Evolutionary conservation across 106 monocot genomes (phyloP), one percentile per base, ranked within the genome.

Genomic region (Dioscorea zingiberensis): DNA sequence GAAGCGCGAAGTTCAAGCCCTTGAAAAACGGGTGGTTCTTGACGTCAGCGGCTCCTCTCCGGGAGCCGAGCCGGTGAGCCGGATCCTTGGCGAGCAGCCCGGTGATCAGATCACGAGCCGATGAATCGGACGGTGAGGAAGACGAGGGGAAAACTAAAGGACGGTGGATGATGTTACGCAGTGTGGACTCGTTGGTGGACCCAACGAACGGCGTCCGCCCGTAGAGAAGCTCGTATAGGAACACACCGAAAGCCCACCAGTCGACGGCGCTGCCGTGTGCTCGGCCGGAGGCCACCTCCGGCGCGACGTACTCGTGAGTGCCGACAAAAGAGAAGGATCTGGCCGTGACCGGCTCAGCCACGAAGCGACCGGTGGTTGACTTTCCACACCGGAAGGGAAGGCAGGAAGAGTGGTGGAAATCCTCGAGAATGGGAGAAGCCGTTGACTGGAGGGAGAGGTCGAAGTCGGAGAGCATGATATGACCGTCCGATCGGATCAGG

Each of bases 401-500:
- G 65, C 25, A 3, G 87, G 87, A 6, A 87, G 64, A 62, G 78
- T 78, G 16, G 75, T 51, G 4, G 54, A 68, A n/a, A n/a, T n/a
- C n/a, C 1, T 25, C 51, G 30, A 89, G 23, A n/a, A 65, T 60
- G 10, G 87, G 84, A 38, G 60, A 63, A 47, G 86, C 61, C 6
- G 70, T 74, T 54, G 85, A 82, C 54, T 81, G 69, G 51, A 95
- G 84, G 64, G 91, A 87, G 59, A 91, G 94, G 67, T 95, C 94
- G 80, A 95, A 95, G 74, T 95, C 94, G 57, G 94, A 85, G 55
- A 95, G 91, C 94, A 95, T 91, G 70, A 95, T 85, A 78, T 95
- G 91, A 15, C 94, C 94, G 81, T 95, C 91, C 54, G 78, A 71
- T 48, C 90, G 75, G 46, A 94, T 87, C 17, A 94, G 82, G 44